Evolutionary conservation across 371 early-diverging fungal species (phyloP), one percentile per base, ranked within the genome.

Genomic region (Thermomucor indicae-seudaticae): DNA sequence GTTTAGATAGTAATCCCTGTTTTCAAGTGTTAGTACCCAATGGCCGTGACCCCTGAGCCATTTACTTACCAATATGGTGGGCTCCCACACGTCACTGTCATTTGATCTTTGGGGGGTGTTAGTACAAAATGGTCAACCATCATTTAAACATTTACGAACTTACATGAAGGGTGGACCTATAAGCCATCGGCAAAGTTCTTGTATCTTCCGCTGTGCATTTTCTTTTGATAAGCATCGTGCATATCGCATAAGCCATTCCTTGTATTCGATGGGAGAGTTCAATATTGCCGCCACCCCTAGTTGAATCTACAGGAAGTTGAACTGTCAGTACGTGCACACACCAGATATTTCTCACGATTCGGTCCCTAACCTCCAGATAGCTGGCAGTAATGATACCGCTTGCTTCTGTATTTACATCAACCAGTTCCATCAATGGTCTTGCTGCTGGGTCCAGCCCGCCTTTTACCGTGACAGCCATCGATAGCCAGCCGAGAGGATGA

Each of bases 141-240:
- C 10, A 17, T 49, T 14, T 11, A 23, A 3, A 37, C 10, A n/a
- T 20, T 19, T 10, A 14, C 20, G 16, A 10, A 46, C 55, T 67
- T 70, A 78, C 80, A 59, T 51, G 27, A 69, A 78, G 14, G 76
- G 67, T 22, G 86, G 86, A 1, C 85, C 90, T 14, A 78, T 58
- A 27, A 90, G 53, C 57, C 80, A 81, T 53, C 81, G 79, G 61
- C 89, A 88, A n/a, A 92, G 55, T 53, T 89, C 91, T 44, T 78
- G 70, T 8, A 77, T 77, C 34, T 84, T 85, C 0, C 68, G 63
- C 28, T 79, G 69, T 11, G 78, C 73, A 41, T 80, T 78, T 47
- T 85, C 88, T 42, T 84, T 80, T 4, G 88, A 75, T 25, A 92
- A 60, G 35, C 79, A 77, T 42, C 77, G 72, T 3, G 83, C 89